A percentile compares a stretch with the other conserved stretches of the same genome.
These are phyloP conservation scores for Venustampulla echinocandica DNA, from an alignment of 495 filamentous ascomycete species.

Conservation along the genomic window DNA sequence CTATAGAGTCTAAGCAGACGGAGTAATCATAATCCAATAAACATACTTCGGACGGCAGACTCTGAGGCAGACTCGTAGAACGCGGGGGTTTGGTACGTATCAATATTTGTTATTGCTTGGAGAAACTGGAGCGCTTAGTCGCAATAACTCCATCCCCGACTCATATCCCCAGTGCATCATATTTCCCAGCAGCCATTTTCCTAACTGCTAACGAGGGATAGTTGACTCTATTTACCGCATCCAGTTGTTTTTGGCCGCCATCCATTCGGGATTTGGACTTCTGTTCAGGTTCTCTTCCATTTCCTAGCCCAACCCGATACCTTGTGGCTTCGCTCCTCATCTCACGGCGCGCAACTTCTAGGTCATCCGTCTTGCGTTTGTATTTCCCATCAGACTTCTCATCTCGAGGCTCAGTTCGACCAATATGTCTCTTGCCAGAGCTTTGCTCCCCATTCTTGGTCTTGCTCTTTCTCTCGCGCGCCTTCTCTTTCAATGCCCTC, in stretches of 20 bases:
- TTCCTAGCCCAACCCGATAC: neutral
- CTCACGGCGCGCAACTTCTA: too few species aligned
- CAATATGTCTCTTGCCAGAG: too few species aligned
- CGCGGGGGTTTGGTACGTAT: too few species aligned
- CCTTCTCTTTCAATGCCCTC: slow-evolving; percentile 2
- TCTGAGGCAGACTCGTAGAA: too few species aligned
- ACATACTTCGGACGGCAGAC: too few species aligned
- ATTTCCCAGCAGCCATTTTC: slow-evolving; percentile 15
- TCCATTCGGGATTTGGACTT: neutral
- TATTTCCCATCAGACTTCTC: neutral
- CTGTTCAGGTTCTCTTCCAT: neutral
- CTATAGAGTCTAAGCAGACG: too few species aligned
- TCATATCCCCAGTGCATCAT: slow-evolving; percentile 19
- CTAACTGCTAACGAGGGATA: slow-evolving; percentile 13
- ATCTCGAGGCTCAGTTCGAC: neutral
- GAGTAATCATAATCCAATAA: too few species aligned
- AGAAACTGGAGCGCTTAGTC: too few species aligned
- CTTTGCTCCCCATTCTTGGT: too few species aligned
- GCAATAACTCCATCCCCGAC: neutral
- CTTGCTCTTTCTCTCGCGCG: neutral
- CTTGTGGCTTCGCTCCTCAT: neutral
- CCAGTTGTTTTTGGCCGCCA: neutral
- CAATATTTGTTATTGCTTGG: too few species aligned
- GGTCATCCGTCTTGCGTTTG: too few species aligned
- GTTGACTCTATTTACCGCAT: slow-evolving; percentile 6